These are phyloP conservation scores for Phyllostachys edulis DNA, from an alignment of 176 grass and related monocot species.

Conservation along the genomic window DNA sequence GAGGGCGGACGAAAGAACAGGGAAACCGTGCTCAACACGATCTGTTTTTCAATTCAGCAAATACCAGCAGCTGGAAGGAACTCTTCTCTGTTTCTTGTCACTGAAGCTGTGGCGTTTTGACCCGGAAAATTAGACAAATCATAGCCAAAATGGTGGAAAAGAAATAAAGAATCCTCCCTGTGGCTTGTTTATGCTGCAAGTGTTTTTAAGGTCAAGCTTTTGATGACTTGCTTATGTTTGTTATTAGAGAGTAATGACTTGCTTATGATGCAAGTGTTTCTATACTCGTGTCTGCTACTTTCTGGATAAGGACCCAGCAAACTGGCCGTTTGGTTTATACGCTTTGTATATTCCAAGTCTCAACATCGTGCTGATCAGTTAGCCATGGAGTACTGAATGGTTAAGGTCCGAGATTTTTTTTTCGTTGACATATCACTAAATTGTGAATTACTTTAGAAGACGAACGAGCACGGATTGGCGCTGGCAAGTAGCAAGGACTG, in stretches of 20 bases:
- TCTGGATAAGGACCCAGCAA: not conserved
- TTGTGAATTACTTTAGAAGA: not conserved
- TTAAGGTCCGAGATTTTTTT: not conserved
- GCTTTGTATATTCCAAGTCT: not conserved
- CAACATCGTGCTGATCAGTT: not conserved
- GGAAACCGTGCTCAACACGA: not conserved
- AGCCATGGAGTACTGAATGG: not conserved
- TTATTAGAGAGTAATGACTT: not conserved
- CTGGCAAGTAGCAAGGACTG: not conserved
- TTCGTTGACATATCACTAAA: not conserved
- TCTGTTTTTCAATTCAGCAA: not conserved
- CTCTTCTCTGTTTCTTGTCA: not conserved
- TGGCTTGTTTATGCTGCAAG: not conserved
- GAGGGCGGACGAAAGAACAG: not conserved
- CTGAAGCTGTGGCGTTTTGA: not conserved
- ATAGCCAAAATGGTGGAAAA: not conserved
- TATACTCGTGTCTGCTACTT: not conserved
- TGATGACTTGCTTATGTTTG: not conserved
- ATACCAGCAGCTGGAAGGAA: not conserved
- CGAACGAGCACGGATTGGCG: not conserved
- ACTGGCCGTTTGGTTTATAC: not conserved
- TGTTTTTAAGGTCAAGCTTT: not conserved
- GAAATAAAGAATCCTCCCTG: not conserved
- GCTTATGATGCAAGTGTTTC: not conserved
- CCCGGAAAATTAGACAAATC: not conserved